phyloP scores from a whole-genome alignment of 805 yeast genomes.

The Teunomyces funiuensis region DNA sequence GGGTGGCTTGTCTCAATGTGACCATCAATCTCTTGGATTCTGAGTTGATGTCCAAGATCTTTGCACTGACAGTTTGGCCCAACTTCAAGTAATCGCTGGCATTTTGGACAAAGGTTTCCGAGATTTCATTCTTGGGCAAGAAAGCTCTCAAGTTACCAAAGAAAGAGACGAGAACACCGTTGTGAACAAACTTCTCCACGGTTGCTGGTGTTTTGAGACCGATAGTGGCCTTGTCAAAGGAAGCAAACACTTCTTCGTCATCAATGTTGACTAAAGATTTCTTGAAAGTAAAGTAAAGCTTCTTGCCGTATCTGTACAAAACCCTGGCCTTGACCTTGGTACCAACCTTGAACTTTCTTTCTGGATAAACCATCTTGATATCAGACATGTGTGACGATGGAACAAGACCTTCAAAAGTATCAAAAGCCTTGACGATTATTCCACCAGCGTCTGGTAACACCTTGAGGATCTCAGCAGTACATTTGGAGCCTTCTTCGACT shows the following conservation, averaged over 20 bases:
- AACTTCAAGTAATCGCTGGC: constrained; percentile 76
- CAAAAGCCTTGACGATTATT: constrained; percentile 62
- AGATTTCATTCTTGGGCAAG: constrained; percentile 83
- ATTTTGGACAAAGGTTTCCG: constrained; percentile 78
- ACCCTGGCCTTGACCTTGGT: constrained; percentile 76
- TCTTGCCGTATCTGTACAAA: constrained; percentile 48
- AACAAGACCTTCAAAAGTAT: constrained; percentile 71
- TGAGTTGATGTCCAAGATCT: constrained; percentile 57
- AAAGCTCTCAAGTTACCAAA: constrained; percentile 78
- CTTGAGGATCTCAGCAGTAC: constrained; percentile 53
- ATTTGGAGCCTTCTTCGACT: constrained; percentile 67
- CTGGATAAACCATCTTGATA: constrained; percentile 81
- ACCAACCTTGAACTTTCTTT: constrained; percentile 86
- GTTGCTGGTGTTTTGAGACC: constrained; percentile 68
- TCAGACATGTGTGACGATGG: constrained; percentile 80
- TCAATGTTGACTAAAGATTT: constrained; percentile 76
- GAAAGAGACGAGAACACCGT: constrained; percentile 83
- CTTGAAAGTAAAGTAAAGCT: constrained; percentile 68
- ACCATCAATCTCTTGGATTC: constrained; percentile 59
- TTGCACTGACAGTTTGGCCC: constrained; percentile 81
- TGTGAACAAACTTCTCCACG: constrained; percentile 64
- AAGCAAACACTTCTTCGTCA: constrained; percentile 49
- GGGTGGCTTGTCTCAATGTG: constrained; percentile 68
- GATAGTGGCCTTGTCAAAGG: constrained; percentile 37
- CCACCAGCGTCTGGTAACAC: constrained; percentile 62